Percentiles rank a stretch among this genome's conserved stretches.
Evolutionary conservation across 2,329 filamentous ascomycete genomes (phyloP).

Genomic region (Rosellinia necatrix): DNA sequence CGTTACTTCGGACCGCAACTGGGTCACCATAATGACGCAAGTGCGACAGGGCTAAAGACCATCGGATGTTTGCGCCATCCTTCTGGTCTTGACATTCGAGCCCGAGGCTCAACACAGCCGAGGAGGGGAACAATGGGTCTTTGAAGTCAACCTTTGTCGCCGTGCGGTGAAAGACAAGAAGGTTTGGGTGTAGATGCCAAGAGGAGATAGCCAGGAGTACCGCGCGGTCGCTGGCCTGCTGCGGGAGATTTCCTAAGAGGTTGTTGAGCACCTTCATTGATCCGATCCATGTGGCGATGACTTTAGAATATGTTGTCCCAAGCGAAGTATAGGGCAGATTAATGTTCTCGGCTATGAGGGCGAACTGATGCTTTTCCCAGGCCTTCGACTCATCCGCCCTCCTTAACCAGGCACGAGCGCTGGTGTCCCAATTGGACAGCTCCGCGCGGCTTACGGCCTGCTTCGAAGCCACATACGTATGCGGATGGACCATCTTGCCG

Average conservation of each 20-base stretch:
- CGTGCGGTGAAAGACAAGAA: conserved; percentile 1
- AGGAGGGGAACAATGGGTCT: not conserved
- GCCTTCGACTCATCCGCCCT: conserved; percentile 1
- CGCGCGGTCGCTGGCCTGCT: conserved; percentile 4
- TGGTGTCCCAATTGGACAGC: conserved; percentile 11
- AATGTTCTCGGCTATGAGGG: conserved; percentile 8
- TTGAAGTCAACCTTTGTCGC: conserved; percentile 6
- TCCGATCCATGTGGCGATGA: not conserved
- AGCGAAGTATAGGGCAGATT: conserved; percentile 4
- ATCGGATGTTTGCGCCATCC: not conserved
- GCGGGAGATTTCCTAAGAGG: conserved; percentile 6
- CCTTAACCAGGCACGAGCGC: conserved; percentile 11
- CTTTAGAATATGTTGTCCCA: conserved; percentile 1
- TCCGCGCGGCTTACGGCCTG: conserved; percentile 1
- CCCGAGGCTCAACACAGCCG: conserved; percentile 11
- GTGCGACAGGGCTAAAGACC: conserved; percentile 15
- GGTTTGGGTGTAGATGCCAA: conserved; percentile 19
- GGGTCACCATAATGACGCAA: conserved; percentile 16
- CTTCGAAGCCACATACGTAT: not conserved
- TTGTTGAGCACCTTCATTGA: conserved; percentile 2
- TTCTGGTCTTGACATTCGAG: not conserved
- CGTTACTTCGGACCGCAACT: conserved; percentile 6
- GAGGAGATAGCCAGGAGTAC: conserved; percentile 15
- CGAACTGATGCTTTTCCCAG: not conserved
- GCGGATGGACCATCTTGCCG: conserved; percentile 2